Evolutionary conservation across 2,329 filamentous ascomycete species (phyloP), one percentile per base, ranked within the genome.

Genomic region (Blastomyces gilchristii): DNA sequence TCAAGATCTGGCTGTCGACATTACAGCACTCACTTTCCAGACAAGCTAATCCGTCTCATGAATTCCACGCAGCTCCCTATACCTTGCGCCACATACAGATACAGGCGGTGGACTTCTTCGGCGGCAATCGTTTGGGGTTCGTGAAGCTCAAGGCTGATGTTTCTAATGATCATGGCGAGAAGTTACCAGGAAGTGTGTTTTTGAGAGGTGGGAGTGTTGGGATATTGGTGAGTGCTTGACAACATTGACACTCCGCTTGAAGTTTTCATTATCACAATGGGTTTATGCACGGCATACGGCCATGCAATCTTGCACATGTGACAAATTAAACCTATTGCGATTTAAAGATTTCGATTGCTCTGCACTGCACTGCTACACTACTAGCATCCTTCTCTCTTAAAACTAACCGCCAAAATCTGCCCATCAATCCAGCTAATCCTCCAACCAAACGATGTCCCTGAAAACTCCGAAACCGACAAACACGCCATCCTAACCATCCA

Each of bases 171-270:
- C 57, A 75, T 11, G 80, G 78, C 5, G 79, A 83, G 65, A 78
- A 73, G 63, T 73, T 85, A 1, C 82, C 83, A 0, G 83, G 82
- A 1, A 79, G 80, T 57, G 79, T 85, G 2, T 85, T 85, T 65
- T 70, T 86, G 62, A 74, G 83, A 49, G 83, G 83, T 9, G 82
- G 82, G 1, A 84, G 81, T 71, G 82, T 85, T 1, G 83, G 76
- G 9, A 82, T 85, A 72, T 71, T 86, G 63, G 81, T 83, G 71
- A 68, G 75, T 70, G 39, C 25, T 14, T 9, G 41, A 45, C 49
- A 7, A 3, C 39, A n/a, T 28, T 49, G n/a, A 47, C 34, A 7
- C 25, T 31, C n/a, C 39, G 3, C 16, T 50, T 50, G 25, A 11
- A 47, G 6, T 37, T n/a, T 12, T n/a, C 14, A 2, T 43, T 12